Conservation (phyloP, 2,329 filamentous ascomycete genomes). For the Triangularia setosa region DNA sequence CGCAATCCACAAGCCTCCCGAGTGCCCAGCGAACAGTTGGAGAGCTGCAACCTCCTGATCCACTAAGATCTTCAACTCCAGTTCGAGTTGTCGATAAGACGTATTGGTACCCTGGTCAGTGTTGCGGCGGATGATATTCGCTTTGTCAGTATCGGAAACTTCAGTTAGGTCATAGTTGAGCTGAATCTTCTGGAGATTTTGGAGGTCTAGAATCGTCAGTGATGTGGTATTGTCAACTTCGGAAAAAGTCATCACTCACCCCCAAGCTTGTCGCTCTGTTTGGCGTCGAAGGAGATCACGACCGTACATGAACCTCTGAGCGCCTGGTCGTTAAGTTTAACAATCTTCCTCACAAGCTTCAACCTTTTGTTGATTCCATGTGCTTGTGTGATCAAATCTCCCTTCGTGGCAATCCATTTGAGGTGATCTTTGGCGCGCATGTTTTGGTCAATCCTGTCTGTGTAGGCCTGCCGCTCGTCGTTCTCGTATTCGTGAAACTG, state of each 20-base stretch:
- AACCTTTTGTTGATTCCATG: conserved; percentile 5
- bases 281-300: conserved; percentile 1
- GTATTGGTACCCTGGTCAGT: not conserved
- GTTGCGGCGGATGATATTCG: not conserved
- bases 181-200: not conserved
- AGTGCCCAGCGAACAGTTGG: not conserved
- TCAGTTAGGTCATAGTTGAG: conserved; percentile 15
- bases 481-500: conserved; percentile 12
- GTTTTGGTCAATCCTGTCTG: conserved; percentile 12
- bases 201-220: conserved; percentile 3
- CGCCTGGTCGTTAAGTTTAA: not conserved
- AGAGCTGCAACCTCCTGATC: not conserved
- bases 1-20: not conserved
- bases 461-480: conserved; percentile 11
- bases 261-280: not conserved
- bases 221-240: not conserved
- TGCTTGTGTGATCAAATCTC: conserved; percentile 17
- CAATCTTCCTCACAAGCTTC: conserved; percentile 15
- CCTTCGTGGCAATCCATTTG: conserved; percentile 19
- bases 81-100: conserved; percentile 7
- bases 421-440: conserved; percentile 13
- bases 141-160: not conserved
- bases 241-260: not conserved
- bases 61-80: conserved; percentile 12
- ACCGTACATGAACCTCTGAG: conserved; percentile 9